These are phyloP conservation scores for Suillus occidentalis DNA, from an alignment of 768 basidiomycete genomes.

Conservation along the genomic window DNA sequence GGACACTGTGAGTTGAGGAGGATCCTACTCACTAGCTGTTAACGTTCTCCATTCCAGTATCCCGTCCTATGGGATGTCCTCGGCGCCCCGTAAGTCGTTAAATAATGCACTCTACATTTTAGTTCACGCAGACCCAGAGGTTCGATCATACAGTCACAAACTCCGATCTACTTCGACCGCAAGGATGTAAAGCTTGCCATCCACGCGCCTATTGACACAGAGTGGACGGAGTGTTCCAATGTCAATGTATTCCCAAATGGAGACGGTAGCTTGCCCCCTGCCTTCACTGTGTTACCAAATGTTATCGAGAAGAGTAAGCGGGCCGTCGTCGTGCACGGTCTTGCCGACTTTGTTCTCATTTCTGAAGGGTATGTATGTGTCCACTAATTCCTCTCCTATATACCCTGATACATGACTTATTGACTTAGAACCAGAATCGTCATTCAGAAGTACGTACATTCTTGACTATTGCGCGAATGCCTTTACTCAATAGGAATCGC, in stretches of 20 bases:
- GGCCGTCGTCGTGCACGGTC: conserved; percentile 68
- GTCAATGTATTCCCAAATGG: conserved; percentile 60
- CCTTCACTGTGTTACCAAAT: conserved; percentile 64
- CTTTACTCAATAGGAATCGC: not conserved
- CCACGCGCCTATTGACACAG: conserved; percentile 61
- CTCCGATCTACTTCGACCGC: conserved; percentile 71
- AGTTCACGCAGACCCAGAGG: conserved; percentile 38
- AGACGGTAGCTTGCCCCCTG: conserved; percentile 61
- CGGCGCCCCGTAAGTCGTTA: conserved; percentile 64
- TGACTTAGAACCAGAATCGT: conserved; percentile 49
- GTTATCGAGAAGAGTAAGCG: conserved; percentile 76
- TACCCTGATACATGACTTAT: not conserved
- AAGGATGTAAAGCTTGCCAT: conserved; percentile 63
- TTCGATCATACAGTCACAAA: conserved; percentile 53
- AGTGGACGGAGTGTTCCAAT: conserved; percentile 66
- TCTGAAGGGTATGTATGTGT: conserved; percentile 56
- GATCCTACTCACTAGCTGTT: not conserved
- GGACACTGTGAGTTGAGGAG: conserved; percentile 47
- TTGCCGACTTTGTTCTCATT: conserved; percentile 73
- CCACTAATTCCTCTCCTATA: not conserved
- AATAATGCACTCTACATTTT: not conserved
- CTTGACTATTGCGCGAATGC: not conserved
- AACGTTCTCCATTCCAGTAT: conserved; percentile 31
- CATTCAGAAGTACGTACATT: conserved; percentile 52
- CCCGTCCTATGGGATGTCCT: conserved; percentile 79